Base-by-base conservation (phyloP, 345 rosid genomes). In the Sonneratia caseolaris region DNA sequence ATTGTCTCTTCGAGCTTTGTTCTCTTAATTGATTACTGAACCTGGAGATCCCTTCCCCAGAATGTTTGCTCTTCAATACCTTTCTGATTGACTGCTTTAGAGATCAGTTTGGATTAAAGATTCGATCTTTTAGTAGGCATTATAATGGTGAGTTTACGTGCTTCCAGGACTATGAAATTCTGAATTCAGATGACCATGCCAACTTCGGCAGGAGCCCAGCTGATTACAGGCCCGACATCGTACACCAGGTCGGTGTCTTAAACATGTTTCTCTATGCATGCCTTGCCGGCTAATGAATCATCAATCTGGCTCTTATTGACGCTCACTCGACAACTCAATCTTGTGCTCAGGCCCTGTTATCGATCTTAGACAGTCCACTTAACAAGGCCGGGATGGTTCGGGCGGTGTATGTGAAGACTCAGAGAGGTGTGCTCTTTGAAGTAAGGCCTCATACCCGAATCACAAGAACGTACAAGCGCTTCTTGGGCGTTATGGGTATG, bases 181-280 rank as follows among this genome's bases (percentile, higher is more conserved):
- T 94, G 70, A 94, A 87, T 81, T 94, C 96, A 12, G 97, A 94
- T 72, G 98, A 91, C 66, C 98, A 91, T 53, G 81, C 92, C 47
- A 86, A 88, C 81, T 91, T 91, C 45, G 81, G 87, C 45, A 87
- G 85, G 79, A 86, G 87, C 75, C 97, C 97, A 16, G 91, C 87
- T 62, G 90, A 91, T 74, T 93, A 87, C 80, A 72, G 97, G 69
- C 97, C 97, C 45, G 98, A 93, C 77, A 91, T 91, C 42, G 74
- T 80, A 73, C 90, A 88, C 77, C 94, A 91, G 98, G 97, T 89
- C 36, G 65, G 81, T 74, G 22, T 27, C 32, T 27, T 27, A 27
- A 27, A 27, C 32, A 27, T 27, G 32, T 27, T 27, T 27, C 32
- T 27, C 32, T 1, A 27, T 27, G 32, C 32, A 27, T 27, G 32